phyloP scores from a whole-genome alignment of 805 yeast genomes.

The Hanseniaspora clermontiae region DNA sequence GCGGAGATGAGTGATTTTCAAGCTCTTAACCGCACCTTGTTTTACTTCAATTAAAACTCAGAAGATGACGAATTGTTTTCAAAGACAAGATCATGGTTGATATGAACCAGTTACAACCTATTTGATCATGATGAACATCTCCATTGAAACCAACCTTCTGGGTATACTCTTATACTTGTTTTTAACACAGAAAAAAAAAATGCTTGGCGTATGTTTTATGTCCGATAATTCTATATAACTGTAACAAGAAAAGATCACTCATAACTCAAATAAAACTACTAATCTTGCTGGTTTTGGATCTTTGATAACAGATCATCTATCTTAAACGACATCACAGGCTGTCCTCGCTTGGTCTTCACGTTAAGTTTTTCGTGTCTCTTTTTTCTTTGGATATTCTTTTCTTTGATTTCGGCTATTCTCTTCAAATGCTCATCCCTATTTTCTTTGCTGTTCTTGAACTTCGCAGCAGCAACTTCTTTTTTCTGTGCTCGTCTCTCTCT shows the following conservation, averaged over 20 bases:
- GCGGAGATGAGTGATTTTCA: background rate
- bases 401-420: conserved; percentile 26
- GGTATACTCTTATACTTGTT: no score
- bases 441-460: conserved; percentile 25
- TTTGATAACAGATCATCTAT: conserved; percentile 66
- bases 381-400: conserved; percentile 33
- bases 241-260: background rate
- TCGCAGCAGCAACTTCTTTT: conserved; percentile 18
- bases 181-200: background rate
- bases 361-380: conserved; percentile 35
- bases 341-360: conserved; percentile 60
- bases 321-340: conserved; percentile 84
- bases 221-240: background rate
- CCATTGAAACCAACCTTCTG: no score
- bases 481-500: conserved; percentile 23
- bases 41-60: no score
- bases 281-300: conserved; percentile 41
- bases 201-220: background rate
- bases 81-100: no score
- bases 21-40: background rate
- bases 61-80: no score
- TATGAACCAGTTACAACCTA: no score
- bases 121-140: no score
- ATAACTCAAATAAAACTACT: conserved; percentile 15
- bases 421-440: conserved; percentile 34